Base-by-base conservation (phyloP, 2,329 filamentous ascomycete genomes). In the Pseudocercospora eumusae region DNA sequence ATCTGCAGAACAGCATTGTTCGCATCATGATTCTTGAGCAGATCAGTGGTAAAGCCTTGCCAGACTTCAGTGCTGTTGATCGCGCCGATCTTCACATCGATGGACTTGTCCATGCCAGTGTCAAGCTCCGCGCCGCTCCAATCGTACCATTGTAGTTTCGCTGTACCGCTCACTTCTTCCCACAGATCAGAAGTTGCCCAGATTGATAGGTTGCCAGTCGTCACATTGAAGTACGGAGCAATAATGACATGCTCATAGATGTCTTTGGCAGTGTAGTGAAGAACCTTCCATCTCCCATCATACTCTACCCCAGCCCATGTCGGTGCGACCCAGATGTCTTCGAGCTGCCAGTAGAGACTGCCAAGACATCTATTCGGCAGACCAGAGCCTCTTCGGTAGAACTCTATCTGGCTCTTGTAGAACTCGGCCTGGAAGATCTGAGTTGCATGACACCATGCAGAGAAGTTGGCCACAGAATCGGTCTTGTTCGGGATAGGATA, bases 241-340 rank as follows among this genome's bases (percentile, higher is more conserved):
- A 87, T 78, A 61, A 88, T 84, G n/a, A 87, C 75, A 1, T 79
- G 79, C 56, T 83, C 73, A 66, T 85, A 88, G 23, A 84, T 81
- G 60, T 87, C 83, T 61, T 82, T 83, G 2, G 82, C 81, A 1
- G 80, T 76, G 60, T 87, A 84, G 62, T 87, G 85, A 18, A 88
- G 72, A 0, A 86, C 79, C 70, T 88, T 88, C 84, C 85, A 87
- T 0, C 86, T 76, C 0, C 85, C 85, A 55, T 83, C 82, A 63
- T 86, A 86, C 70, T 88, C 86, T 33, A 88, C 83, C 0, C 84
- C 82, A 0, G 85, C 83, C 85, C 86, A 88, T 0, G 84, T 86
- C 0, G 86, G 85, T 1, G 84, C 85, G 65, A 86, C 84, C 70
- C 69, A 72, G 61, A 86, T 82, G 68, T 88, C 86, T 66, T 88